Evolutionary conservation across 805 yeast species (phyloP).

Genomic region (Ogataea neopini): DNA sequence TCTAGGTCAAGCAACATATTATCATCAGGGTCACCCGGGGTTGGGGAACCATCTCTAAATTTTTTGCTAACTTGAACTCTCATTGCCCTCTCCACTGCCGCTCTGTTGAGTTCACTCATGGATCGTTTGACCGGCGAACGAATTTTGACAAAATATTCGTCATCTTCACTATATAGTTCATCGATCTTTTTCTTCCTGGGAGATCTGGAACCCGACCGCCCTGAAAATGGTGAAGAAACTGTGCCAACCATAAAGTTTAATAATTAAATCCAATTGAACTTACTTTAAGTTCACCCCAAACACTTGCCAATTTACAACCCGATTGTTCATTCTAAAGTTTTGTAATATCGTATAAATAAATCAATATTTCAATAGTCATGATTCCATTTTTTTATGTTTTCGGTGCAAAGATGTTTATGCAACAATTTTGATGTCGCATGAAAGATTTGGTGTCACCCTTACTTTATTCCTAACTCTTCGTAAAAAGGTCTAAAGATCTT

Average conservation of each 20-base stretch:
- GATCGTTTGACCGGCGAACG: constrained; percentile 45
- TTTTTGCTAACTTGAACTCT: constrained; percentile 32
- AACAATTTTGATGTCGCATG: not conserved
- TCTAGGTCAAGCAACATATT: constrained; percentile 39
- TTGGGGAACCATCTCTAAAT: constrained; percentile 13
- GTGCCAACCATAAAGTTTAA: not conserved
- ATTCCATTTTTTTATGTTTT: not conserved
- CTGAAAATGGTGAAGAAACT: constrained; percentile 11
- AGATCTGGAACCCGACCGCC: constrained; percentile 28
- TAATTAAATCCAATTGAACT: too few species aligned
- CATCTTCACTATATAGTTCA: constrained; percentile 9
- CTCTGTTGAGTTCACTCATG: constrained; percentile 40
- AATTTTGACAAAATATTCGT: constrained; percentile 44
- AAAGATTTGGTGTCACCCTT: not conserved
- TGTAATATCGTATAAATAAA: too few species aligned
- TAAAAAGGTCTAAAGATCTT: not conserved
- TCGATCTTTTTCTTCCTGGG: constrained; percentile 40
- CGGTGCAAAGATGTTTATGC: constrained; percentile 4
- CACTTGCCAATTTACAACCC: too few species aligned
- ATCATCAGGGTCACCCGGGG: constrained; percentile 36
- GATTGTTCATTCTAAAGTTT: too few species aligned
- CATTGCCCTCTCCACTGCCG: constrained; percentile 53
- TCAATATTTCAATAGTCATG: not conserved
- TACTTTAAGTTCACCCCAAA: too few species aligned
- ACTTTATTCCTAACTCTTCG: not conserved